These are phyloP conservation scores for Tetraselmis striata DNA, from an alignment of 139 green algal genomes.

Conservation along the genomic window DNA sequence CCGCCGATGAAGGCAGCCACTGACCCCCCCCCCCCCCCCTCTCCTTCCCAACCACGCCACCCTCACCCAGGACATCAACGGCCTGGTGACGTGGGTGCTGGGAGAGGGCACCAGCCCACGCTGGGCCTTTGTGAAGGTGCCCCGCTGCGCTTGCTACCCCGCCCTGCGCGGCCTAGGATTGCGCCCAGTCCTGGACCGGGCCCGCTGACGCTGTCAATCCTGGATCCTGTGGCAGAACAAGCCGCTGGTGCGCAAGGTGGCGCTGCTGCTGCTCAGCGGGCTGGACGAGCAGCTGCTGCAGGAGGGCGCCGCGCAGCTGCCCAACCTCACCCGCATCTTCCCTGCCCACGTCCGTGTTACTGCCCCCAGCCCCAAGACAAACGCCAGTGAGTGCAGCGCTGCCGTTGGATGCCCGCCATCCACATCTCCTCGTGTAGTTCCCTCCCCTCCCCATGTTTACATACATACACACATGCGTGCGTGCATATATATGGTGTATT, in stretches of 20 bases:
- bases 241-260: slow-evolving; percentile 44
- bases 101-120: slow-evolving; percentile 33
- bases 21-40: too few species aligned
- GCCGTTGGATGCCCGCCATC: too few species aligned
- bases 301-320: background rate
- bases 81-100: slow-evolving; percentile 56
- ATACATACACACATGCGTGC: too few species aligned
- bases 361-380: background rate
- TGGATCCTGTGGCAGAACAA: slow-evolving; percentile 42
- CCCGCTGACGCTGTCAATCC: too few species aligned
- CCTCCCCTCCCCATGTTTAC: too few species aligned
- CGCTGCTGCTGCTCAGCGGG: slow-evolving; percentile 51
- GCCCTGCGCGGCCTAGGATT: too few species aligned
- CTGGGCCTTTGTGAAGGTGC: slow-evolving; percentile 56
- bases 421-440: too few species aligned
- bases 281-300: slow-evolving; percentile 33
- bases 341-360: background rate
- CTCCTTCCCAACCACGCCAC: too few species aligned
- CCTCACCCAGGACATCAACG: slow-evolving; percentile 32
- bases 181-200: too few species aligned
- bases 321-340: background rate
- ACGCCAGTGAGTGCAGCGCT: background rate
- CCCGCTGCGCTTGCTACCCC: background rate
- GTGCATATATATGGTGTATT: too few species aligned
- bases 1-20: too few species aligned